Evolutionary conservation across 306 rosid species (phyloP), one percentile per base, ranked within the genome.

Genomic region (Echinosophora koreensis): DNA sequence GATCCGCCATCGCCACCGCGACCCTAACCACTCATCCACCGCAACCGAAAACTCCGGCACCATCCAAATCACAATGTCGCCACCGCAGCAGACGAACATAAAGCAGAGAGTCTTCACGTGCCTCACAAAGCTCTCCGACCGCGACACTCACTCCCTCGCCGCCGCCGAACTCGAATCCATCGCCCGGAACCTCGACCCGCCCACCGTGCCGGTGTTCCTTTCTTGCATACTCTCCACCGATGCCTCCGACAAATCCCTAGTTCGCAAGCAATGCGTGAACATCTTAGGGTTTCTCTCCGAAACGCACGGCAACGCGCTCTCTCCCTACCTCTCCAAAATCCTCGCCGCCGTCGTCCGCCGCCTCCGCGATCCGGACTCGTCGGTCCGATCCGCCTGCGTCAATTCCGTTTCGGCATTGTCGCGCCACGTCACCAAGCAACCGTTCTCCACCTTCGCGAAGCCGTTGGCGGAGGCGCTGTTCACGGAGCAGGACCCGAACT

Each of bases 111-210:
- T 96, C 50, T 85, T 92, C 83, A 79, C 91, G 1, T 92, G 94
- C 88, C 89, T 96, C n/a, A 86, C 92, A 51, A 96, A 88, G 85
- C 98, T 96, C 82, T 89, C 99, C 63, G 99, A 96, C 86, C 92
- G 99, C 2, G 99, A 96, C 47, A 96, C 99, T 2, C 90, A 92
- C 44, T 78, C 96, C 32, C 55, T 88, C 17, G 98, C 99, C 13
- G 78, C 74, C 55, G 30, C 65, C 3, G 98, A 96, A 63, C 98
- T 96, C 5, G 88, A 89, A 27, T 88, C 94, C 38, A 88, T 96
- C 8, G 98, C 96, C 37, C 93, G 88, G 11, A 84, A 14, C 6
- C 91, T 96, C 3, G 93, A 92, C 46, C 66, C 82, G 3, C 55
- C 30, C 71, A 76, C 90, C 74, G 73, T 91, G 2, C 85, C 93